Evolutionary conservation across 1,284 basidiomycete species (phyloP), one percentile per base, ranked within the genome.

Genomic region (Sparassis latifolia): DNA sequence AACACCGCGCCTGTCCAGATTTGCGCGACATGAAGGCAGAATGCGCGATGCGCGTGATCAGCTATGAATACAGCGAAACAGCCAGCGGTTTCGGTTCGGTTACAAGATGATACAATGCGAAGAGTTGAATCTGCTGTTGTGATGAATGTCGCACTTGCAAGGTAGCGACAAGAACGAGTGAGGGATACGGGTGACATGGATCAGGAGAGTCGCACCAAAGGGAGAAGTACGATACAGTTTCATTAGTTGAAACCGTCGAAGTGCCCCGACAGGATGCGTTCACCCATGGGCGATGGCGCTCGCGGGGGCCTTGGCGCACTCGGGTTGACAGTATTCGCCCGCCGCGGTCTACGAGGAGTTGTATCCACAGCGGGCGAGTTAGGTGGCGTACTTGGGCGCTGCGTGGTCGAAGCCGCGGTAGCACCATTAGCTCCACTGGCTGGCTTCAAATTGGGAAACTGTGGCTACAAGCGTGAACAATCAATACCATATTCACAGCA

Each of bases 221-320:
- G 35, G 35, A 37, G 35, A 37, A 37, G 6, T 6, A 7, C 35
- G 35, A 6, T 7, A 37, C 35, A 37, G 6, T 27, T 27, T 5
- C 20, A 27, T 54, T 55, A 84, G 66, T 86, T 86, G 72, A 89
- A 89, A 40, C 87, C 83, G 62, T 89, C 86, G 58, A 89, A 89
- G 58, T 89, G 87, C 7, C 86, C 86, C 70, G 86, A 89, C 55
- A 89, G 75, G 52, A 89, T 89, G 52, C 86, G 76, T 68, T 89
- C 86, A 55, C 86, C 87, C 87, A 89, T 89, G 2, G 87, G 86
- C 35, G 85, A 87, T n/a, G 86, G 86, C 3, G 84, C 85, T 51
- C 86, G 72, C 45, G 77, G 82, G 10, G 75, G 77, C 47, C 75
- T 56, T 2, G 63, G 45, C 20, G 68, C 62, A 4, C 76, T 76